These are phyloP conservation scores for Gynandropsis gynandra DNA, from an alignment of 345 rosid species.

Conservation along the genomic window DNA sequence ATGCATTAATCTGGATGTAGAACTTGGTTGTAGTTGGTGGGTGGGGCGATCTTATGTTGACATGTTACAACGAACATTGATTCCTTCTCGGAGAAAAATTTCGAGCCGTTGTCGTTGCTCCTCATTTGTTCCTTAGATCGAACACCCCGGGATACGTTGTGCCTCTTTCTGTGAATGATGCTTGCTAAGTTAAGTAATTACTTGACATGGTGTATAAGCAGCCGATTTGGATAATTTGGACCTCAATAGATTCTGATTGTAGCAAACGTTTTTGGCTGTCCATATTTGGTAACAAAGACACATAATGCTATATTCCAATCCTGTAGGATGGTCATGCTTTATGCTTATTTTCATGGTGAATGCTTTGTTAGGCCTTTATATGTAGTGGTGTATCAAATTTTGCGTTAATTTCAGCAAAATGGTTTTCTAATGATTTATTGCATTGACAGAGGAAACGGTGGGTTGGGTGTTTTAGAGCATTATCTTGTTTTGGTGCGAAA, in stretches of 20 bases:
- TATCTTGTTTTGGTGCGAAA: conserved; percentile 72
- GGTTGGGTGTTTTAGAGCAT: conserved; percentile 80
- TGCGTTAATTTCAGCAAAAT: too few relatives aligned
- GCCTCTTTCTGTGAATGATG: not conserved
- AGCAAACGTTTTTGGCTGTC: not conserved
- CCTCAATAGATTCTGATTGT: too few relatives aligned
- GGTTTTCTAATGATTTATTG: conserved; percentile 1
- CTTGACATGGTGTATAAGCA: conserved; percentile 7
- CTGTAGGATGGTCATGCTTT: conserved; percentile 8
- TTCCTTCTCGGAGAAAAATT: not conserved
- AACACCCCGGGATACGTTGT: not conserved
- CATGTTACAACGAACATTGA: not conserved
- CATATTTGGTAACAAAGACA: not conserved
- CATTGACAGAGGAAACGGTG: conserved; percentile 67
- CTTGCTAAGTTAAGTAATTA: conserved; percentile 11
- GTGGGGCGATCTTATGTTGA: conserved; percentile 24
- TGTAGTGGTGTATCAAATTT: too few relatives aligned
- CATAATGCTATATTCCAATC: not conserved
- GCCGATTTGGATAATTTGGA: not conserved
- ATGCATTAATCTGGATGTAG: not conserved
- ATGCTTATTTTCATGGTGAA: too few relatives aligned
- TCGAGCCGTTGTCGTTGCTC: conserved; percentile 1
- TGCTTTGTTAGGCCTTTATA: too few relatives aligned
- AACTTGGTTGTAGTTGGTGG: not conserved
- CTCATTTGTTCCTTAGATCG: not conserved